Conservation (phyloP, 768 basidiomycete species). For the Boletus pseudo-olivaceus region DNA sequence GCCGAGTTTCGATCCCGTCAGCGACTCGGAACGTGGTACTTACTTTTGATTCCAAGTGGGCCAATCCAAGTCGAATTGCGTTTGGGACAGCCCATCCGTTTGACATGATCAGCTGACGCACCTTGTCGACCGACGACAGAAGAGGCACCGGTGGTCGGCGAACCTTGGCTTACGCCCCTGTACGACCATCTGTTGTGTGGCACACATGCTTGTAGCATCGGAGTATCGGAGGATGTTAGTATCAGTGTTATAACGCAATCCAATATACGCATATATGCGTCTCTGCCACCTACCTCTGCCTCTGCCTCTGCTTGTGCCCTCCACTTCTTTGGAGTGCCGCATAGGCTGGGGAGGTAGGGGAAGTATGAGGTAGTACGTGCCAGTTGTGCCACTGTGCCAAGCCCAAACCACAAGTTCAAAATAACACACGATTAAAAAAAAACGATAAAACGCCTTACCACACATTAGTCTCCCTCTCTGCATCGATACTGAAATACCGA, state of each 20-base stretch:
- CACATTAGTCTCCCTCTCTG: neutral
- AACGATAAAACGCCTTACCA: neutral
- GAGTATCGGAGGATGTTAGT: too few relatives aligned
- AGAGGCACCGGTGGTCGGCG: neutral
- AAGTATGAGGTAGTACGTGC: neutral
- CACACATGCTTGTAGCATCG: slow-evolving; percentile 8
- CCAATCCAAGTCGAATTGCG: neutral
- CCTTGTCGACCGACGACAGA: neutral
- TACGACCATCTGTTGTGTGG: slow-evolving; percentile 5
- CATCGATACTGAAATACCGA: neutral
- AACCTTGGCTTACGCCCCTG: neutral
- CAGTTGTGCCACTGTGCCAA: neutral
- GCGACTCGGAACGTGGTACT: neutral
- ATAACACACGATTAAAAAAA: too few relatives aligned
- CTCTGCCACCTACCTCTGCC: too few relatives aligned
- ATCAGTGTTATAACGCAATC: too few relatives aligned
- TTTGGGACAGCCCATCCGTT: neutral
- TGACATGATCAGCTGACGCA: neutral
- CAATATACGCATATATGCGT: neutral
- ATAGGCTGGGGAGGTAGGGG: too few relatives aligned
- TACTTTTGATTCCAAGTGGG: neutral
- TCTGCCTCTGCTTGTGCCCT: neutral
- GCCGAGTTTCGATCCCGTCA: neutral
- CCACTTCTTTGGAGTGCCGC: neutral
- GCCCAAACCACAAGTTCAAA: neutral